Base-by-base conservation (phyloP, 2,329 filamentous ascomycete genomes). In the Exophiala spinifera region DNA sequence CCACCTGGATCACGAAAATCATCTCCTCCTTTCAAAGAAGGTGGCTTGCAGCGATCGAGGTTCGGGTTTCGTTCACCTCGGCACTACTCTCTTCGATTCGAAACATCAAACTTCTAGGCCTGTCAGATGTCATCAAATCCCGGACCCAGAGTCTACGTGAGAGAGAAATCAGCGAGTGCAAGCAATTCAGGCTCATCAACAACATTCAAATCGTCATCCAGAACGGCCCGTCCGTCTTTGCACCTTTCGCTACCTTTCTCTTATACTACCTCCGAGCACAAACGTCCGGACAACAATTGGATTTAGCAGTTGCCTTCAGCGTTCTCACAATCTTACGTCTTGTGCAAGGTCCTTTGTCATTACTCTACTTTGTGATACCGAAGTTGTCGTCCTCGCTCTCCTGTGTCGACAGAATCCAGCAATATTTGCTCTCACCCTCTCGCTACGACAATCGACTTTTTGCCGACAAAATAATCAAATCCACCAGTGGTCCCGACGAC, bases 31-130 rank as follows among this genome's bases (percentile, higher is more conserved):
- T 53, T 13, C 76, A 79, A 53, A 72, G 71, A 4, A 61, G 66
- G 14, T 81, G 79, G 79, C 70, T 80, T 31, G 69, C 75, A 43
- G 76, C 76, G 8, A 77, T 79, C 14, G 72, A 81, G 60, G 67
- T 67, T 21, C 74, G 78, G 2, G 74, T 81, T 17, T 74, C 72
- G 4, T 72, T 73, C 14, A 81, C 78, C 0, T 69, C 75, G 4
- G 70, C 71, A 3, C 74, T 78, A 59, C 67, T 81, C 0, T 72
- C 70, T 3, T 74, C 72, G 15, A 79, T 81, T 67, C 80, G 79
- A 59, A 74, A 73, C 15, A 70, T 80, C 51, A 81, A 79, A 58
- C 73, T 80, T 50, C 69, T 75, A 0, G 79, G 78, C 0, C 61
- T 81, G 7, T 74, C 71, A 31, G 65, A 72, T 11, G 70, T 70